phyloP scores from a whole-genome alignment of 148 eudicot species.

The Vaccinium macrocarpon region DNA sequence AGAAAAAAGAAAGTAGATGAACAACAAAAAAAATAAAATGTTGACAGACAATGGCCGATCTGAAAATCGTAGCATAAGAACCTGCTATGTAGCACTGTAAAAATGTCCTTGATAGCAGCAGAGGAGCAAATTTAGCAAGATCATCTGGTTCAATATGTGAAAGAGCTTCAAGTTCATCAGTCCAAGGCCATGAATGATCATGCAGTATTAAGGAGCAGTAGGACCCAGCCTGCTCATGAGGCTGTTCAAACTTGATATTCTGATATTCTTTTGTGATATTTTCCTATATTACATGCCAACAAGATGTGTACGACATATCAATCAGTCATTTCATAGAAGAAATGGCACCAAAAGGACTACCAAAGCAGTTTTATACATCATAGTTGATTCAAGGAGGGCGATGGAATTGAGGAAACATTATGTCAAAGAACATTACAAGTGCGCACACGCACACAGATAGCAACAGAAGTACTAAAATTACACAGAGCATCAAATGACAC shows the following conservation, averaged over 20 bases:
- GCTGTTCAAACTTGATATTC: constrained; percentile 84
- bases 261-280: constrained; percentile 56
- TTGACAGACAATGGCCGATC: not conserved
- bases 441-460: not conserved
- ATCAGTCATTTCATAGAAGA: not conserved
- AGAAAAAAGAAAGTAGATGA: not conserved
- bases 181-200: constrained; percentile 74
- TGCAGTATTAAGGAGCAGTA: constrained; percentile 61
- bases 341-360: not conserved
- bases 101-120: constrained; percentile 66
- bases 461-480: not conserved
- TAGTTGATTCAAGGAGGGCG: not conserved
- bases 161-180: constrained; percentile 73
- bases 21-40: not conserved
- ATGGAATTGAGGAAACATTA: not conserved
- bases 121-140: constrained; percentile 58
- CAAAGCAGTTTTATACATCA: not conserved
- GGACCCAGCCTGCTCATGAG: constrained; percentile 76
- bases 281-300: constrained; percentile 40
- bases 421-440: not conserved
- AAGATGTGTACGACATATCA: not conserved
- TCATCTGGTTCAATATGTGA: constrained; percentile 51
- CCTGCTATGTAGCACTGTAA: constrained; percentile 79
- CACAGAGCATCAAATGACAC: not conserved
- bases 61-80: constrained; percentile 19